Evolutionary conservation across 768 basidiomycete genomes (phyloP).

Genomic region (Amanita fuliginea): DNA sequence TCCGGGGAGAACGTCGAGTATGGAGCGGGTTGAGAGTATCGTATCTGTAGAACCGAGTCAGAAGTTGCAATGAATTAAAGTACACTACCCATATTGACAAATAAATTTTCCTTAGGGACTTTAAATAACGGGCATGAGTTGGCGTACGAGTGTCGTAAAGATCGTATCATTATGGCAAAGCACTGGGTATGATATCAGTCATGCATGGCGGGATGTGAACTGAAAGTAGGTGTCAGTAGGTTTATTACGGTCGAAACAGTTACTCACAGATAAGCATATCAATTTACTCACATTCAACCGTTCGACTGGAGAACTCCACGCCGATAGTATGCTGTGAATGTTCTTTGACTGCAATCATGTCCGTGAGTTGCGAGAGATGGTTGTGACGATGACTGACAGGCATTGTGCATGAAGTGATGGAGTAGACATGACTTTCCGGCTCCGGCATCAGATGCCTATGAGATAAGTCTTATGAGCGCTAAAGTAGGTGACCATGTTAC

Average conservation of each 20-base stretch:
- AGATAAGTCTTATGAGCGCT: conserved; percentile 2
- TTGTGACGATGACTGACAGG: conserved; percentile 52
- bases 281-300: conserved; percentile 29
- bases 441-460: conserved; percentile 88
- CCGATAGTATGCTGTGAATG: conserved; percentile 98
- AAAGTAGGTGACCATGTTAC: conserved; percentile 27
- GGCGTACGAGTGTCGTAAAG: neutral
- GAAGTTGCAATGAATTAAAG: too few relatives aligned
- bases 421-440: conserved; percentile 96
- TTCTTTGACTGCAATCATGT: conserved; percentile 65
- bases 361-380: conserved; percentile 5
- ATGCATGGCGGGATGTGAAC: neutral
- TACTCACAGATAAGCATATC: too few relatives aligned
- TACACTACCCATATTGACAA: neutral
- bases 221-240: neutral
- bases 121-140: neutral
- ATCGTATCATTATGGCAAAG: neutral
- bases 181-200: conserved; percentile 20
- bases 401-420: conserved; percentile 93
- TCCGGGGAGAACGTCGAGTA: too few relatives aligned
- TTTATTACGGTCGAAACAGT: neutral
- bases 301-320: conserved; percentile 94
- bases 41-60: too few relatives aligned
- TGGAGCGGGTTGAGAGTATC: too few relatives aligned
- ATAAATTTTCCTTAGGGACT: neutral